A percentile compares a stretch with the other conserved stretches of the same genome.
Conservation (phyloP, 345 rosid species). For the Arabis hirsuta region DNA sequence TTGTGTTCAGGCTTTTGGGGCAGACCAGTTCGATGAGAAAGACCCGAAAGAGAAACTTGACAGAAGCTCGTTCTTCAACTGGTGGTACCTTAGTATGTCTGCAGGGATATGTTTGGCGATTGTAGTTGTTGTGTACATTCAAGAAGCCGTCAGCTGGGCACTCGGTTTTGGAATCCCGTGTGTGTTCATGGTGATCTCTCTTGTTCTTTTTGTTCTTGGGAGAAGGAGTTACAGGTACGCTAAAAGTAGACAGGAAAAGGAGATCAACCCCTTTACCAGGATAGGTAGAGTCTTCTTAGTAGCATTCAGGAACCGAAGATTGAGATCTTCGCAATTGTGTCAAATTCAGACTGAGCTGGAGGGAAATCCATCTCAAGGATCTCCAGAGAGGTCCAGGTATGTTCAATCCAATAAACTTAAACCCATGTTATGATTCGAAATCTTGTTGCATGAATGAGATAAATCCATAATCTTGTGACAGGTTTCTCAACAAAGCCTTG, state of each 20-base stretch:
- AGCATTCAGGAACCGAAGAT: constrained; percentile 58
- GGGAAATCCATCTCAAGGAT: constrained; percentile 21
- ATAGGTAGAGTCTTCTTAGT: constrained; percentile 55
- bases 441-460: not conserved
- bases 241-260: constrained; percentile 40
- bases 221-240: constrained; percentile 58
- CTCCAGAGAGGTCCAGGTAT: constrained; percentile 49
- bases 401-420: constrained; percentile 12
- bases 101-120: constrained; percentile 46
- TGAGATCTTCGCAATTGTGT: constrained; percentile 34
- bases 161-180: constrained; percentile 77
- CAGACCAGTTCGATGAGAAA: constrained; percentile 77
- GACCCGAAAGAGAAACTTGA: constrained; percentile 52
- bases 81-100: constrained; percentile 73
- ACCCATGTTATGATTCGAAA: not conserved
- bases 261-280: constrained; percentile 60
- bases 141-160: constrained; percentile 73
- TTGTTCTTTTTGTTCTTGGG: constrained; percentile 60
- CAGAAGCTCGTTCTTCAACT: constrained; percentile 79
- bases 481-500: constrained; percentile 52
- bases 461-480: constrained; percentile 18
- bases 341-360: constrained; percentile 27
- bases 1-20: constrained; percentile 88
- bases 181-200: constrained; percentile 55
- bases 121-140: constrained; percentile 58